Base-by-base conservation (phyloP, 192 early-diverging fungal species). In the Phycomyces blakesleeanus region DNA sequence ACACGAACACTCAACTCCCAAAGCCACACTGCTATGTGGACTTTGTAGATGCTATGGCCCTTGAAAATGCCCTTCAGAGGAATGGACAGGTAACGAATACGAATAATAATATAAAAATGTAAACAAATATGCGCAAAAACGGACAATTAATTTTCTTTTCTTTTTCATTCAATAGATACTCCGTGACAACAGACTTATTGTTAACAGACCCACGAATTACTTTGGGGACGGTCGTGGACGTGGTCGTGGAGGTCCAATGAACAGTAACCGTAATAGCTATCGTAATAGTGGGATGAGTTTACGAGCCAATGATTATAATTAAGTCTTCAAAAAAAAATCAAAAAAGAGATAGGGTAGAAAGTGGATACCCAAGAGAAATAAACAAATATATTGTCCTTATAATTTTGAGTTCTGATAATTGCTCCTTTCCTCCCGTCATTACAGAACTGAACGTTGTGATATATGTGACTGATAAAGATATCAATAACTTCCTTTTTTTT, bases 1-100 rank as follows among this genome's bases (percentile, higher is more conserved):
- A 75, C 51, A 44, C 44, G 0, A 61, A 55, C 25, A 75, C 68
- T 0, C 58, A 70, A 21, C 60, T 66, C 41, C 67, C 58, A 16
- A 75, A 69, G 42, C 42, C 63, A 11, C 73, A 75, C 21, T 75
- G 73, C 24, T 75, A 75, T 41, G 73, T 75, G 14, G 73, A 75
- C n/a, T 75, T 75, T 41, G 24, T 63, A 25, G 55, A 57, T 15
- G 57, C 57, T n/a, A 37, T 24, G 34, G 59, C 73, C 1, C 63
- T 75, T 25, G 73, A 75, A 20, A 24, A 55, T 12, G 73, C 67
- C 21, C 52, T 75, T 26, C 25, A 25, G 15, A 65, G 54, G 54
- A 66, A 75, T 50, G 73, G 73, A 6, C 47, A 64, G 47, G 68
- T 64, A 47, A 18, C 69, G 3, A 59, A 62, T n/a, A n/a, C n/a